phyloP scores from a whole-genome alignment of 2,329 filamentous ascomycete genomes.

The Hypoxylon sp. region DNA sequence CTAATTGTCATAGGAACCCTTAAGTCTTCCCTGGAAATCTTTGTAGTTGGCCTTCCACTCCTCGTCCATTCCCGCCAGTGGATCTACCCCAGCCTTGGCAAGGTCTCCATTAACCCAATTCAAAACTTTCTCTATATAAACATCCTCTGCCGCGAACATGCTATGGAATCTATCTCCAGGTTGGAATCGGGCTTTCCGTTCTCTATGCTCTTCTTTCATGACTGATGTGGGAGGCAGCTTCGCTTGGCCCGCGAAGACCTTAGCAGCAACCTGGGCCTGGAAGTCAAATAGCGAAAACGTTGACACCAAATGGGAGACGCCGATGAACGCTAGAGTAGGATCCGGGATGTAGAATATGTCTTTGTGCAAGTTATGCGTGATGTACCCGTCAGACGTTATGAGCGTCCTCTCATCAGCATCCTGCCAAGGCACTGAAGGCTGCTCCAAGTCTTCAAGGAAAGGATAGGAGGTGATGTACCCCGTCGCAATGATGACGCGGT shows the following conservation, averaged over 20 bases:
- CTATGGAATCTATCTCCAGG: conserved; percentile 59
- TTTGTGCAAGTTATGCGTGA: conserved; percentile 76
- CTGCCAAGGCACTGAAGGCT: conserved; percentile 56
- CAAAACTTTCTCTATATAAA: conserved; percentile 55
- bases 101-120: conserved; percentile 51
- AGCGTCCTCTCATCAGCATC: conserved; percentile 68
- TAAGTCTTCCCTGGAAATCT: conserved; percentile 34
- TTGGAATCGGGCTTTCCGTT: conserved; percentile 50
- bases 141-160: conserved; percentile 53
- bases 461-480: conserved; percentile 79
- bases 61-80: conserved; percentile 54
- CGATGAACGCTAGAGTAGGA: conserved; percentile 74
- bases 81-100: conserved; percentile 43
- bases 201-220: conserved; percentile 57
- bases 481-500: conserved; percentile 75
- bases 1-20: conserved; percentile 5
- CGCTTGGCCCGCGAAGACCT: conserved; percentile 67
- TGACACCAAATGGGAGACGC: conserved; percentile 75
- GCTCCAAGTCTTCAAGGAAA: conserved; percentile 70
- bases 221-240: conserved; percentile 60
- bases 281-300: conserved; percentile 80
- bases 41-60: conserved; percentile 52
- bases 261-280: conserved; percentile 73
- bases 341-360: conserved; percentile 81
- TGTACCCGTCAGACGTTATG: conserved; percentile 73